Conservation (phyloP, 352 stramenopile species). For the Pseudoperonospora humuli region DNA sequence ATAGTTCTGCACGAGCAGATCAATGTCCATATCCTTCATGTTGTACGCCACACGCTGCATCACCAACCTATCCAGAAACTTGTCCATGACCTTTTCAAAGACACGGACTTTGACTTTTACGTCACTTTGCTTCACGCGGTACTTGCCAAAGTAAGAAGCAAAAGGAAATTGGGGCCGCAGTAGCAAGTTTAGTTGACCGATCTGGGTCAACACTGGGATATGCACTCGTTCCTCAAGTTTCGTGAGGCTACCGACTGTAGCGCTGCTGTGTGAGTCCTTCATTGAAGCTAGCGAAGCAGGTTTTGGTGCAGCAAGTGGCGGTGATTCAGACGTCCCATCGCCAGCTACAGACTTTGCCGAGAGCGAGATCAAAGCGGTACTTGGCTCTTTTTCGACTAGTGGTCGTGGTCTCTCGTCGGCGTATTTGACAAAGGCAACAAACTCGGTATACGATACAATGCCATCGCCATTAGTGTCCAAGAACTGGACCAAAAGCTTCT, state of each 20-base stretch:
- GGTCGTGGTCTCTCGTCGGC: constrained; percentile 33
- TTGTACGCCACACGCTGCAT: constrained; percentile 48
- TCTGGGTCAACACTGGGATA: constrained; percentile 20
- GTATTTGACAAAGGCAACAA: constrained; percentile 53
- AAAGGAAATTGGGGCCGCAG: constrained; percentile 52
- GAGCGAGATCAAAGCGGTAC: constrained; percentile 4
- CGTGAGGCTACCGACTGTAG: neutral
- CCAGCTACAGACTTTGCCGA: constrained; percentile 14
- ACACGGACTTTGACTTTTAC: constrained; percentile 41
- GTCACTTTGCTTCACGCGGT: constrained; percentile 32
- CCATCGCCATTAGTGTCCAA: constrained; percentile 59
- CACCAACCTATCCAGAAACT: constrained; percentile 57
- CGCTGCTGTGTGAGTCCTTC: constrained; percentile 11
- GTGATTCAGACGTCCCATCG: constrained; percentile 7
- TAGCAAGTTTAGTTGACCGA: constrained; percentile 42
- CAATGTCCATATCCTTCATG: constrained; percentile 58
- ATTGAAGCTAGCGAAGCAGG: constrained; percentile 5
- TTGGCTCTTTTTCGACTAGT: constrained; percentile 14
- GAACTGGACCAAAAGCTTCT: constrained; percentile 57
- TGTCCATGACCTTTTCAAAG: constrained; percentile 72
- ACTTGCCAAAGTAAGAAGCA: constrained; percentile 72
- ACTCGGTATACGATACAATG: constrained; percentile 53
- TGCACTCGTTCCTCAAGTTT: constrained; percentile 13
- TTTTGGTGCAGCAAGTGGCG: constrained; percentile 1
- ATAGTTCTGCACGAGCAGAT: constrained; percentile 33